These are phyloP conservation scores for Zostera marina DNA, from an alignment of 116 monocot genomes.

Conservation along the genomic window DNA sequence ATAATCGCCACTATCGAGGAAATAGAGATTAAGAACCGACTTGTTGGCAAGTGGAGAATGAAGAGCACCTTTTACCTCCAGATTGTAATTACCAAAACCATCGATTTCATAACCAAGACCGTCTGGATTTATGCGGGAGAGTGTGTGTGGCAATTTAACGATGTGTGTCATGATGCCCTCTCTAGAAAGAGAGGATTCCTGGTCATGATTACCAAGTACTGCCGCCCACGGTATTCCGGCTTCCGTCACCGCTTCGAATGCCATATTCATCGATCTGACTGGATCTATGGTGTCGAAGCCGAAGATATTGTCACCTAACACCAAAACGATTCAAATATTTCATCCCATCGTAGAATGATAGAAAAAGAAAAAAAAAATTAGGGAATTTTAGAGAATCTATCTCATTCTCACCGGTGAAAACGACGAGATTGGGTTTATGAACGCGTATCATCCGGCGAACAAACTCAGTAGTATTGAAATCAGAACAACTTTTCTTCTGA, in stretches of 20 bases:
- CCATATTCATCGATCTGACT: conserved; percentile 45
- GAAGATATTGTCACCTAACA: conserved; percentile 81
- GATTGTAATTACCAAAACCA: conserved; percentile 82
- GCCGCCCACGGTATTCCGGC: conserved; percentile 80
- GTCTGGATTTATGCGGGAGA: conserved; percentile 53
- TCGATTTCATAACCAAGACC: conserved; percentile 38
- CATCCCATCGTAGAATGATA: neutral
- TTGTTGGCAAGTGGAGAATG: conserved; percentile 29
- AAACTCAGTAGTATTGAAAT: conserved; percentile 89
- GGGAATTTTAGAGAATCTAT: neutral
- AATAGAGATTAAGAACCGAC: conserved; percentile 60
- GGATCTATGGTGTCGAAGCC: conserved; percentile 51
- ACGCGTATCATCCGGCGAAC: conserved; percentile 50
- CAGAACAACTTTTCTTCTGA: conserved; percentile 55
- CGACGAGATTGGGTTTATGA: conserved; percentile 79
- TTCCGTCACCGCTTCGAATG: conserved; percentile 42
- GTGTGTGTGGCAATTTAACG: conserved; percentile 34
- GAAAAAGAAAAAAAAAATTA: neutral
- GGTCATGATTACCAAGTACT: conserved; percentile 88
- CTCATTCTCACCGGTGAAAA: conserved; percentile 61
- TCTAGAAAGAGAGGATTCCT: conserved; percentile 56
- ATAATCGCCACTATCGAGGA: conserved; percentile 68
- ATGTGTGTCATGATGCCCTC: conserved; percentile 62
- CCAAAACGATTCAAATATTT: neutral
- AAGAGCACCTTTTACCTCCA: conserved; percentile 32